Conservation (phyloP, 2,329 filamentous ascomycete species). For the Leptographium procerum region DNA sequence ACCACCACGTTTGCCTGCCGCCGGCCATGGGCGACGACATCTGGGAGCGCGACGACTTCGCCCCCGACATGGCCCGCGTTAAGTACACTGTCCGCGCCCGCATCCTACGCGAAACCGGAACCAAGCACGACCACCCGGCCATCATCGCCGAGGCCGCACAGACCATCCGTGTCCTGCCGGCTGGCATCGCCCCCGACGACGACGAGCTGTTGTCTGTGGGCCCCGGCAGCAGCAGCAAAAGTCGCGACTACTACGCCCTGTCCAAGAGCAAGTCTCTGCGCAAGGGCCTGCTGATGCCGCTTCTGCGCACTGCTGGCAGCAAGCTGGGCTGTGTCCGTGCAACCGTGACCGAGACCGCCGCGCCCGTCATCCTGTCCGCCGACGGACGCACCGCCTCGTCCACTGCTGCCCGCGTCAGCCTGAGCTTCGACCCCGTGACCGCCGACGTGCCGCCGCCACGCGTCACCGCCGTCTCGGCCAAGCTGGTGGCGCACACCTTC, state of each 20-base stretch:
- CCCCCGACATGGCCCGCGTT: slow-evolving; percentile 42
- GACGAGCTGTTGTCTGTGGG: neutral
- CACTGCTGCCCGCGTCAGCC: slow-evolving; percentile 31
- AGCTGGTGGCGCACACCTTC: slow-evolving; percentile 41
- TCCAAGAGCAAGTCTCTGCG: slow-evolving; percentile 40
- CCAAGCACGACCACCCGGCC: slow-evolving; percentile 2
- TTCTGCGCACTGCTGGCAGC: slow-evolving; percentile 10
- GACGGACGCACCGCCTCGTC: slow-evolving; percentile 33
- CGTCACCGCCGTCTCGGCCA: slow-evolving; percentile 36
- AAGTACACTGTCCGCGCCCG: slow-evolving; percentile 42
- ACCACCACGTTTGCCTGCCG: slow-evolving; percentile 41
- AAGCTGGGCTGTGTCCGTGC: slow-evolving; percentile 38
- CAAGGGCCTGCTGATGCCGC: slow-evolving; percentile 36
- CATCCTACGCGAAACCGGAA: slow-evolving; percentile 18
- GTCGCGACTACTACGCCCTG: slow-evolving; percentile 36
- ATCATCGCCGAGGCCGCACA: slow-evolving; percentile 17
- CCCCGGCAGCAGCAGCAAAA: slow-evolving; percentile 18
- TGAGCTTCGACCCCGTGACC: slow-evolving; percentile 35
- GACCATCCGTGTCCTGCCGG: slow-evolving; percentile 41
- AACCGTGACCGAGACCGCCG: slow-evolving; percentile 19
- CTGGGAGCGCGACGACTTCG: slow-evolving; percentile 43
- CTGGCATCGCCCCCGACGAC: slow-evolving; percentile 36
- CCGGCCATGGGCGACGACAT: slow-evolving; percentile 31
- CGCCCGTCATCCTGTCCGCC: slow-evolving; percentile 36
- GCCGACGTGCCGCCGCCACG: slow-evolving; percentile 33